Evolutionary conservation across 352 stramenopile genomes (phyloP).

Genomic region (Globisporangium radiosum): DNA sequence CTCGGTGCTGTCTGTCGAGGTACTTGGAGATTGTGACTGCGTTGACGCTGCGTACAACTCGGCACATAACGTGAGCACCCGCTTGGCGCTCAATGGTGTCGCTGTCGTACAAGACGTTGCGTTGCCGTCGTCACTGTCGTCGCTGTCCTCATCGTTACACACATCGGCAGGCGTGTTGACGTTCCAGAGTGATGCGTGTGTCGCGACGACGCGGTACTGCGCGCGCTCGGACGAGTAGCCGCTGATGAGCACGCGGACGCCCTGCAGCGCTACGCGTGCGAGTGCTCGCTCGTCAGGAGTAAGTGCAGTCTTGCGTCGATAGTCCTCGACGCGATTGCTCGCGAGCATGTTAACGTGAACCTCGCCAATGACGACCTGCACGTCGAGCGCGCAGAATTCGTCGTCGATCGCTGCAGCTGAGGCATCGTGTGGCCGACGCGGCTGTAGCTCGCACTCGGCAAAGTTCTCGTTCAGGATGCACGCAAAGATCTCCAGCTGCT

Average conservation of each 20-base stretch:
- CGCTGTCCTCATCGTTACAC: background rate
- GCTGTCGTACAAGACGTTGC: too few species aligned
- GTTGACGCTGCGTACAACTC: constrained; percentile 22
- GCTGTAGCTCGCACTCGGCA: constrained; percentile 14
- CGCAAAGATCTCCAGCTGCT: constrained; percentile 56
- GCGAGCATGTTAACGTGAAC: constrained; percentile 29
- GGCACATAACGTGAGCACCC: constrained; percentile 22
- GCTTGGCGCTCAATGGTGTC: background rate
- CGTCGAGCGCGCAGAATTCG: constrained; percentile 36
- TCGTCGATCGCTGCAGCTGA: constrained; percentile 16
- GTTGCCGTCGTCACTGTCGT: background rate
- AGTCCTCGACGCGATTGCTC: constrained; percentile 8
- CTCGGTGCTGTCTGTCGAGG: background rate
- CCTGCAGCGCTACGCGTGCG: constrained; percentile 33
- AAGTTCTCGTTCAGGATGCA: constrained; percentile 65
- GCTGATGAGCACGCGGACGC: constrained; percentile 27
- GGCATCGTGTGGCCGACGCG: background rate
- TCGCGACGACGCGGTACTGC: constrained; percentile 39
- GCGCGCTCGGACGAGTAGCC: constrained; percentile 42
- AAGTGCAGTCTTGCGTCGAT: constrained; percentile 10
- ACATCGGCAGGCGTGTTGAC: constrained; percentile 23
- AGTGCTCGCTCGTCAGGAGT: constrained; percentile 24
- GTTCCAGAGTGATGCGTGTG: constrained; percentile 37
- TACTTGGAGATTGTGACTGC: background rate
- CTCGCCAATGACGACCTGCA: constrained; percentile 41